Percentiles rank a stretch among this genome's conserved stretches.
These are phyloP conservation scores for Fusarium pseudonygamai DNA, from an alignment of 2,329 filamentous ascomycete genomes.

Conservation along the genomic window DNA sequence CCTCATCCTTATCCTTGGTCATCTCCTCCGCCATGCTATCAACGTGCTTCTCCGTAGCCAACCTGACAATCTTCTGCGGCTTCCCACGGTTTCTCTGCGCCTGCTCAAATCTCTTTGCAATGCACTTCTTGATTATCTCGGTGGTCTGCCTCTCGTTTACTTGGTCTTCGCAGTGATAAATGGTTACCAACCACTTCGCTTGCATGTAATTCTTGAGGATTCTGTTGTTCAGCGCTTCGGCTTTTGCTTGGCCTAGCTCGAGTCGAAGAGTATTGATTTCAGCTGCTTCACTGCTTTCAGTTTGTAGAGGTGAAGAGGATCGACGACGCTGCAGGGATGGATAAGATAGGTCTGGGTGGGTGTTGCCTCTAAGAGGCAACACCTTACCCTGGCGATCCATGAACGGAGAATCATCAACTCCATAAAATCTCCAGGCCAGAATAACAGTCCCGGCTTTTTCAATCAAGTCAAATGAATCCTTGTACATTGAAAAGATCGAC, in stretches of 20 bases:
- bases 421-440: background rate
- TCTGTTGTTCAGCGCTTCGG: background rate
- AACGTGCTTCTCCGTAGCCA: background rate
- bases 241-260: background rate
- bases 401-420: fast-evolving
- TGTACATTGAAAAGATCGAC: background rate
- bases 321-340: background rate
- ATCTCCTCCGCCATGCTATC: background rate
- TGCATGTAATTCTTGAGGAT: background rate
- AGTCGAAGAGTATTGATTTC: background rate
- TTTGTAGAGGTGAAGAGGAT: background rate
- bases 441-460: background rate
- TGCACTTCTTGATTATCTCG: background rate
- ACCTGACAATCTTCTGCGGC: background rate
- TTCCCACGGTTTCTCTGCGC: fast-evolving
- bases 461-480: background rate
- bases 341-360: background rate
- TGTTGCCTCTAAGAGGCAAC: background rate
- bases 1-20: background rate
- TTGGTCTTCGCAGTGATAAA: background rate
- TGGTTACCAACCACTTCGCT: background rate
- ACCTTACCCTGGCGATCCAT: background rate
- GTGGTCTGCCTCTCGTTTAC: fast-evolving
- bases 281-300: fast-evolving
- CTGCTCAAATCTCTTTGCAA: background rate